These are phyloP conservation scores for Agroathelia rolfsii DNA, from an alignment of 1,284 basidiomycete species.

Conservation along the genomic window DNA sequence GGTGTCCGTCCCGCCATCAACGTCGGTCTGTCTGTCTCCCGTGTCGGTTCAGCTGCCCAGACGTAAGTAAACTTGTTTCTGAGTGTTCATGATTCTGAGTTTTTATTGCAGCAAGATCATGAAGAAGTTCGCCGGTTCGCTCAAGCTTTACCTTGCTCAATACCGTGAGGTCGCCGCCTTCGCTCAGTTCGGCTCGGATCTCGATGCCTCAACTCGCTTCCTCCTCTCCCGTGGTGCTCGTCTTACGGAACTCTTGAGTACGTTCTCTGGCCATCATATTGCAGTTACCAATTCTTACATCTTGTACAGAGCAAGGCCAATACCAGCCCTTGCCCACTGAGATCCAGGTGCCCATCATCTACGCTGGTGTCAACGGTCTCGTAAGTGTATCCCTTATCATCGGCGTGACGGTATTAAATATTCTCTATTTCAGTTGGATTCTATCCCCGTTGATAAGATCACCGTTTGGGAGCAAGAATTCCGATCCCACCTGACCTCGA, in stretches of 20 bases:
- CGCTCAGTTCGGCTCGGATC: constrained; percentile 99
- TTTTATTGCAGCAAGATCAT: constrained; percentile 74
- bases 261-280: constrained; percentile 18
- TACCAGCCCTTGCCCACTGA: constrained; percentile 90
- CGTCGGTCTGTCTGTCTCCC: constrained; percentile 99
- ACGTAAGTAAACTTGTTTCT: constrained; percentile 46
- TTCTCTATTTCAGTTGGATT: constrained; percentile 52
- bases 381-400: constrained; percentile 32
- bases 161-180: constrained; percentile 99
- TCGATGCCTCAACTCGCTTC: constrained; percentile 98
- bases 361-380: constrained; percentile 98
- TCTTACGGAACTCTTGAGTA: constrained; percentile 94
- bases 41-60: constrained; percentile 99
- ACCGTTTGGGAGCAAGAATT: constrained; percentile 89
- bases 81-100: constrained; percentile 7
- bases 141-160: constrained; percentile 99
- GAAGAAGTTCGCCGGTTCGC: constrained; percentile 99
- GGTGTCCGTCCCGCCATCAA: constrained; percentile 99
- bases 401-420: constrained; percentile 3
- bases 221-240: constrained; percentile 95
- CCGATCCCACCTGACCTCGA: constrained; percentile 69
- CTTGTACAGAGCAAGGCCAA: constrained; percentile 82
- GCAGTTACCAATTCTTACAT: too few species aligned
- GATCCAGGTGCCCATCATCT: constrained; percentile 97
- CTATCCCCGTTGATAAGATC: constrained; percentile 91